These are phyloP conservation scores for Cladosporium cucumerinum DNA, from an alignment of 2,329 filamentous ascomycete genomes.

Conservation along the genomic window DNA sequence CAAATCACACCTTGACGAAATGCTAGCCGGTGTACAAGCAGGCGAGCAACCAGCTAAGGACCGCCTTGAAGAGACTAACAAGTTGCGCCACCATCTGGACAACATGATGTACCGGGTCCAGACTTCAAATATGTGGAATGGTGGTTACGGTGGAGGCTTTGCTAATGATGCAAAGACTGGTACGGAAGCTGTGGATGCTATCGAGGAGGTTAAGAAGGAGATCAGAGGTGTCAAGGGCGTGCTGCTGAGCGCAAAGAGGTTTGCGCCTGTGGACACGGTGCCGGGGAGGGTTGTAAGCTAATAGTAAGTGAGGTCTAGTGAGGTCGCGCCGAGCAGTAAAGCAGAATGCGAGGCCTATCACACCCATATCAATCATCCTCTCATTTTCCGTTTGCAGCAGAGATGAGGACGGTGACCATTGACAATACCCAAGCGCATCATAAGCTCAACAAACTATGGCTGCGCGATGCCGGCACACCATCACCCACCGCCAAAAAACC, in stretches of 20 bases:
- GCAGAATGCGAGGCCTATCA: neutral
- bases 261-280: conserved; percentile 37
- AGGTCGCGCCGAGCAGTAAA: neutral
- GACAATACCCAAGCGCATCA: neutral
- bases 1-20: conserved; percentile 49
- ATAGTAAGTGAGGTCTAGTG: too few relatives aligned
- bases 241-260: conserved; percentile 69
- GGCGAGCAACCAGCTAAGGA: conserved; percentile 52
- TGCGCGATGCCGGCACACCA: too few relatives aligned
- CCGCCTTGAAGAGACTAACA: conserved; percentile 48
- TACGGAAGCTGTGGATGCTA: conserved; percentile 54
- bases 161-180: conserved; percentile 22
- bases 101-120: conserved; percentile 48
- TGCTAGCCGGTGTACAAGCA: conserved; percentile 49
- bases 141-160: conserved; percentile 28
- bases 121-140: conserved; percentile 43
- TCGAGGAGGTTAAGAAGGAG: conserved; percentile 68
- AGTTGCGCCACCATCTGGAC: conserved; percentile 65
- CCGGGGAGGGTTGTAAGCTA: conserved; percentile 21
- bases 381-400: neutral
- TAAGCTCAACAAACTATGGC: neutral
- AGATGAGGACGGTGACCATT: too few relatives aligned
- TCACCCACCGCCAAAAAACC: too few relatives aligned
- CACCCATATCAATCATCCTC: neutral
- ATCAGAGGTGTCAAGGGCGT: conserved; percentile 78